Evolutionary conservation across 306 rosid genomes (phyloP).

Genomic region (Elaeagnus macrophylla): DNA sequence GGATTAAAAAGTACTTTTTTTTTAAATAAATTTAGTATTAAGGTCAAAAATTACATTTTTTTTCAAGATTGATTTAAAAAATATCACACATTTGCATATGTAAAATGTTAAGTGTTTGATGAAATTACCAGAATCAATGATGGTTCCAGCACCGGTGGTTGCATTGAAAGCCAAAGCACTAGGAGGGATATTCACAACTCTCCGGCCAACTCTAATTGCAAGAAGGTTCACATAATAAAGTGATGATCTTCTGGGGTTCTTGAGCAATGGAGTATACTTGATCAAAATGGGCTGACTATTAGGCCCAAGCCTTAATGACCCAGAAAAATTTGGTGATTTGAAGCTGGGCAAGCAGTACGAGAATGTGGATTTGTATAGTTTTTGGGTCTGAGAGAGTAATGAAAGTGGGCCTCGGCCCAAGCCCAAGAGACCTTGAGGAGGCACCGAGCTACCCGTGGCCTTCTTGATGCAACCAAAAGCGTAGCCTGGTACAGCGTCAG

Average conservation of each 20-base stretch:
- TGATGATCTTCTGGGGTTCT: conserved; percentile 76
- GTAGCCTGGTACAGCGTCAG: conserved; percentile 52
- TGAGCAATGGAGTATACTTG: conserved; percentile 72
- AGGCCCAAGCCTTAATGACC: conserved; percentile 87
- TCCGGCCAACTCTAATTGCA: conserved; percentile 66
- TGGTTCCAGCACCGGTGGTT: conserved; percentile 73
- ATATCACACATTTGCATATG: no score
- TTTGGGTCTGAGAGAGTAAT: conserved; percentile 59
- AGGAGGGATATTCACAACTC: conserved; percentile 68
- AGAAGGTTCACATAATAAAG: conserved; percentile 65
- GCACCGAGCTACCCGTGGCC: conserved; percentile 54
- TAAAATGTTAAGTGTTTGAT: no score
- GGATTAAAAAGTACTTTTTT: no score
- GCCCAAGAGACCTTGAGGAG: conserved; percentile 80
- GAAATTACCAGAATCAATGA: conserved; percentile 76
- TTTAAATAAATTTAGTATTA: no score
- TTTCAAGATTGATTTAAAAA: no score
- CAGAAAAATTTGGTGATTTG: conserved; percentile 60
- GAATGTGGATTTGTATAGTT: conserved; percentile 66
- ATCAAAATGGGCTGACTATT: conserved; percentile 65
- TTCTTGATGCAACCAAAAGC: conserved; percentile 74
- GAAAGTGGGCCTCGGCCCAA: conserved; percentile 91
- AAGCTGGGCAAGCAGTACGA: conserved; percentile 90
- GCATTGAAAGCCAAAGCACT: conserved; percentile 69
- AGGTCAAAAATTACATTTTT: no score